Conservation (phyloP, 352 stramenopile genomes). For the Blastocystis sp. region DNA sequence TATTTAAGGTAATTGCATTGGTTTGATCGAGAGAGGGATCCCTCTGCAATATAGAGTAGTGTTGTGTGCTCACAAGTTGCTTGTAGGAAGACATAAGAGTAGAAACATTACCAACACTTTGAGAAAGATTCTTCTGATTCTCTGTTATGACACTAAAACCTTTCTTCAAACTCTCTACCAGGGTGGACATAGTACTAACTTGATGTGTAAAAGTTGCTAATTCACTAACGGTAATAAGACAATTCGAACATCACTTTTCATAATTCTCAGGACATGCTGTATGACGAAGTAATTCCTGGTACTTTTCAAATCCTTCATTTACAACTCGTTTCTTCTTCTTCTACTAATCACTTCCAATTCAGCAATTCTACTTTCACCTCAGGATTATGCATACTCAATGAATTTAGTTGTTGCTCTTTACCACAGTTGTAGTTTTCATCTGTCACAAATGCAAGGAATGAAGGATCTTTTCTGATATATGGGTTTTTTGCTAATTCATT, state of each 20-base stretch:
- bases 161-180: not conserved
- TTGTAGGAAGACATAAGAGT: not conserved
- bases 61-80: not conserved
- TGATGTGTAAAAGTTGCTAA: conserved; percentile 35
- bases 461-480: conserved; percentile 53
- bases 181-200: not conserved
- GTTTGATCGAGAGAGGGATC: too few relatives aligned
- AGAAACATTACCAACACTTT: not conserved
- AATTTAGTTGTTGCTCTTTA: not conserved
- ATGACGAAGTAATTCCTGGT: conserved; percentile 32
- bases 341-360: not conserved
- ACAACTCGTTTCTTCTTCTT: conserved; percentile 24
- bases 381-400: conserved; percentile 30
- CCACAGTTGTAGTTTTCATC: conserved; percentile 10
- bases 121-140: not conserved
- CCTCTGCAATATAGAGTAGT: too few relatives aligned
- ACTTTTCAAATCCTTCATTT: conserved; percentile 63
- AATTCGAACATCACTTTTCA: not conserved
- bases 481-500: conserved; percentile 40
- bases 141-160: not conserved
- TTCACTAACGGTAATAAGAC: not conserved
- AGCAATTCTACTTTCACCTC: not conserved
- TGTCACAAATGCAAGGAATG: conserved; percentile 49
- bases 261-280: conserved; percentile 56
- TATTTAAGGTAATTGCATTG: not conserved